These are phyloP conservation scores for Sechiopsis laciniata DNA, from an alignment of 306 rosid genomes.

Conservation along the genomic window DNA sequence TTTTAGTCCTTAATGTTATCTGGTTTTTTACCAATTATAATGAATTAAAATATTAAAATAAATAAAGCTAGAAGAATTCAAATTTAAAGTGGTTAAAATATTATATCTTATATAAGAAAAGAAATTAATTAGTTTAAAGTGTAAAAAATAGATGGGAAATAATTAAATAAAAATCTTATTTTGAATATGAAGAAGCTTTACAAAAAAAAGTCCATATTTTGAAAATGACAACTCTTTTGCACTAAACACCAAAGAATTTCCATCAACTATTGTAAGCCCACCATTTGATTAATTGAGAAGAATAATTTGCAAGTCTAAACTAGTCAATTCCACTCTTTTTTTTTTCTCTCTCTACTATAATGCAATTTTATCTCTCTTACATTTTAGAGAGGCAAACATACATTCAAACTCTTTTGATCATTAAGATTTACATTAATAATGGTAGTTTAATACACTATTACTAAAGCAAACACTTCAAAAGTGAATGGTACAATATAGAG, in stretches of 20 bases:
- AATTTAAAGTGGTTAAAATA: too few relatives aligned
- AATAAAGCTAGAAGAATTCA: too few relatives aligned
- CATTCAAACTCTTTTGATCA: not conserved
- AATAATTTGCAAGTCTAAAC: not conserved
- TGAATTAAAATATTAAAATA: too few relatives aligned
- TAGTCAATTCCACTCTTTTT: not conserved
- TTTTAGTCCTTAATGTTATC: too few relatives aligned
- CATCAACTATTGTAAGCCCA: constrained; percentile 2
- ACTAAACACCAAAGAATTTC: not conserved
- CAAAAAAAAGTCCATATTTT: not conserved
- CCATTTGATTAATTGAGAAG: not conserved
- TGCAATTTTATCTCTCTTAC: not conserved
- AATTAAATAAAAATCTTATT: too few relatives aligned
- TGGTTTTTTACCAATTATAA: too few relatives aligned
- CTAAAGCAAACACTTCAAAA: not conserved
- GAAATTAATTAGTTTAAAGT: too few relatives aligned
- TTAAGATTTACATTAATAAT: too few relatives aligned
- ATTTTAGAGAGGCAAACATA: not conserved
- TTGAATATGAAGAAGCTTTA: not conserved
- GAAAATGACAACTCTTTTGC: constrained; percentile 3
- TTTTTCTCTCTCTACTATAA: not conserved
- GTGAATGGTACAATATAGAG: too few relatives aligned
- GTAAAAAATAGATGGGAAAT: too few relatives aligned
- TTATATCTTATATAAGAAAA: too few relatives aligned
- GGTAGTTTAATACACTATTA: too few relatives aligned